phyloP scores from a whole-genome alignment of 768 basidiomycete species.

The Amanita muscaria region DNA sequence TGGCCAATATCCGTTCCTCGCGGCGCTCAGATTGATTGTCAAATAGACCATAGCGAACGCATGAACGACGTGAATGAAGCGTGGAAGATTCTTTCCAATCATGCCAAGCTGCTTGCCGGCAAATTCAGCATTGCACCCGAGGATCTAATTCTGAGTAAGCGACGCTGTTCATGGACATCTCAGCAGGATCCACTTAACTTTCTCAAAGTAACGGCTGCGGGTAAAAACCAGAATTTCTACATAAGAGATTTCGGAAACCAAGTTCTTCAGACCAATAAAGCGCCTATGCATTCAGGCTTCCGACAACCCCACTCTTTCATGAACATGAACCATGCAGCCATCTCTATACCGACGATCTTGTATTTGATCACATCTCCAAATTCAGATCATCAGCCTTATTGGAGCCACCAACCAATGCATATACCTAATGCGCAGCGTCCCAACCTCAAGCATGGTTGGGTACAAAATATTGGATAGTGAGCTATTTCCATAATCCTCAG shows the following conservation, averaged over 20 bases:
- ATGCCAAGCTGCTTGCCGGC: slow-evolving; percentile 23
- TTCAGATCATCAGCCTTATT: slow-evolving; percentile 26
- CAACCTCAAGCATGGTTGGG: slow-evolving; percentile 14
- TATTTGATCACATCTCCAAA: slow-evolving; percentile 34
- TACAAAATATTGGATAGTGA: slow-evolving; percentile 17
- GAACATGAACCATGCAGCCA: slow-evolving; percentile 7
- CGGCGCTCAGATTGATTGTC: slow-evolving; percentile 28
- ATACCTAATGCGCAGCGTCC: slow-evolving; percentile 7
- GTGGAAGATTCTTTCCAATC: slow-evolving; percentile 29
- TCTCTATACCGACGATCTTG: slow-evolving; percentile 26
- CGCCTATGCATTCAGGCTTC: slow-evolving; percentile 6
- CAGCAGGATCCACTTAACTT: neutral
- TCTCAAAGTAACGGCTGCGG: slow-evolving; percentile 29
- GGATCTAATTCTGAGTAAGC: slow-evolving; percentile 34
- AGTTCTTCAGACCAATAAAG: slow-evolving; percentile 7
- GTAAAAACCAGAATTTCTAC: slow-evolving; percentile 32
- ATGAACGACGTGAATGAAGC: slow-evolving; percentile 23
- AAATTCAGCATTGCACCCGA: slow-evolving; percentile 28
- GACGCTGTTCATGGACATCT: neutral
- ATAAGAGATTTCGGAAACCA: slow-evolving; percentile 24
- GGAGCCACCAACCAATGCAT: slow-evolving; percentile 22
- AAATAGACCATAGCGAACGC: slow-evolving; percentile 24
- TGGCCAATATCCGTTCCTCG: slow-evolving; percentile 37
- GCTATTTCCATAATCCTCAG: neutral
- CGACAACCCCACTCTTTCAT: slow-evolving; percentile 8